Percentiles rank a stretch among this genome's conserved stretches.
These are phyloP conservation scores for Fremontodendron californicum DNA, from an alignment of 345 rosid species.

Conservation along the genomic window DNA sequence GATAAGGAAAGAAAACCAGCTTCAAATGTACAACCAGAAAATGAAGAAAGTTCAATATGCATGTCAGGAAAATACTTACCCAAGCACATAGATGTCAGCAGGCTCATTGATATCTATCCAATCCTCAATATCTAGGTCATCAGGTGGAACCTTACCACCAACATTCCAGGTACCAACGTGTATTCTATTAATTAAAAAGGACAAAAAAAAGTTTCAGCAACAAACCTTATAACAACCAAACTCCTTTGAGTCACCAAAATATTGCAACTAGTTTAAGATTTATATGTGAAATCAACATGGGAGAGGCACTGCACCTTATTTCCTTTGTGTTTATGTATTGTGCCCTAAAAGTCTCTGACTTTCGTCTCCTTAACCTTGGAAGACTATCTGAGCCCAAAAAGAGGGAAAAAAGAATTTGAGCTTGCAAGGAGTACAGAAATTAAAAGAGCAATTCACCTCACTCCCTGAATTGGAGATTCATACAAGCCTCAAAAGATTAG, in stretches of 20 bases:
- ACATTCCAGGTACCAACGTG: slow-evolving; percentile 92
- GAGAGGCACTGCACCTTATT: slow-evolving; percentile 47
- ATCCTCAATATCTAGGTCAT: slow-evolving; percentile 82
- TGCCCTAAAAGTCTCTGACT: slow-evolving; percentile 75
- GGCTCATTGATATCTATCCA: slow-evolving; percentile 74
- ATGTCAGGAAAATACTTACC: background rate
- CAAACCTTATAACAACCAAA: background rate
- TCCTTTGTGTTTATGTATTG: slow-evolving; percentile 81
- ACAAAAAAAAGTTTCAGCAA: background rate
- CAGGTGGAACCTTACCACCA: slow-evolving; percentile 78
- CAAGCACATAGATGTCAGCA: slow-evolving; percentile 53
- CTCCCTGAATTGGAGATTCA: background rate
- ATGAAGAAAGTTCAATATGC: background rate
- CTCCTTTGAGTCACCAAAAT: background rate
- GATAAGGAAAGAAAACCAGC: background rate
- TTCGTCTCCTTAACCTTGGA: slow-evolving; percentile 58
- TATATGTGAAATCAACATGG: background rate
- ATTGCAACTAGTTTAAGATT: background rate
- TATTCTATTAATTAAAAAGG: slow-evolving; percentile 39
- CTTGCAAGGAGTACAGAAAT: background rate
- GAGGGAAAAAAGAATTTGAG: background rate
- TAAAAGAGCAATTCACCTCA: background rate
- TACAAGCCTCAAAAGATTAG: background rate
- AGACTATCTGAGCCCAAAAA: slow-evolving; percentile 37
- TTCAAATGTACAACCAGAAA: background rate